These are phyloP conservation scores for Hyaloscypha bicolor DNA, from an alignment of 495 filamentous ascomycete species.

Conservation along the genomic window DNA sequence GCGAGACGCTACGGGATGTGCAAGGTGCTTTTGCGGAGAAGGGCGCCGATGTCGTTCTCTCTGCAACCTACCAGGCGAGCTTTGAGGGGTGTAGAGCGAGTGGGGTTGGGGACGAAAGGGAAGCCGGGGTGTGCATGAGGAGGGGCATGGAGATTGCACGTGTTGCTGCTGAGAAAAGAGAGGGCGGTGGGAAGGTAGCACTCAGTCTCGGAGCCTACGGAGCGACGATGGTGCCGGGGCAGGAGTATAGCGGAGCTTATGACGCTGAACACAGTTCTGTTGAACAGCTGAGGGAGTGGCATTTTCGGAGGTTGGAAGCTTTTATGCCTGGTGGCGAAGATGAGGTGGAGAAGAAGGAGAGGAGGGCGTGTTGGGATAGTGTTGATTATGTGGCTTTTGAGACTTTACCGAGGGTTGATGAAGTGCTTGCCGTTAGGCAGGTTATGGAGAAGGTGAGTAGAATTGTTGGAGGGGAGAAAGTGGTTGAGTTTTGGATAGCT, in stretches of 20 bases:
- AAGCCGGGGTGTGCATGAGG: slow-evolving; percentile 28
- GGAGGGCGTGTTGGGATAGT: slow-evolving; percentile 27
- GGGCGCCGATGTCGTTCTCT: slow-evolving; percentile 61
- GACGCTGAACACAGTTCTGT: slow-evolving; percentile 45
- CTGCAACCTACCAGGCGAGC: slow-evolving; percentile 67
- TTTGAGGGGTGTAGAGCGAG: slow-evolving; percentile 49
- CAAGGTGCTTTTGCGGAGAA: slow-evolving; percentile 55
- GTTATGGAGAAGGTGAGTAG: slow-evolving; percentile 27
- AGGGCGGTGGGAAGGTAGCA: slow-evolving; percentile 36
- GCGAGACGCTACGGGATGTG: slow-evolving; percentile 49
- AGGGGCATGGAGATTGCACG: slow-evolving; percentile 14
- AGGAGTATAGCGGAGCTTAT: slow-evolving; percentile 66
- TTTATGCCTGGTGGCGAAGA: slow-evolving; percentile 36
- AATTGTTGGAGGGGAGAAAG: slow-evolving; percentile 29
- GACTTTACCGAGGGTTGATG: slow-evolving; percentile 60
- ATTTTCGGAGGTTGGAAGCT: slow-evolving; percentile 51
- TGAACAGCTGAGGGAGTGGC: slow-evolving; percentile 53
- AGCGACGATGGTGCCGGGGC: slow-evolving; percentile 61
- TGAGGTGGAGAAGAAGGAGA: slow-evolving; percentile 4
- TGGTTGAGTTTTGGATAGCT: slow-evolving; percentile 58
- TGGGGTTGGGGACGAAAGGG: background rate
- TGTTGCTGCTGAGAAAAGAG: slow-evolving; percentile 9
- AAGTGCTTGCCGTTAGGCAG: slow-evolving; percentile 60
- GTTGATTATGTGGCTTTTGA: slow-evolving; percentile 64
- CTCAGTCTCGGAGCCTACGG: slow-evolving; percentile 67